Conservation (phyloP, 2,329 filamentous ascomycete species). For the Fusarium irregulare region DNA sequence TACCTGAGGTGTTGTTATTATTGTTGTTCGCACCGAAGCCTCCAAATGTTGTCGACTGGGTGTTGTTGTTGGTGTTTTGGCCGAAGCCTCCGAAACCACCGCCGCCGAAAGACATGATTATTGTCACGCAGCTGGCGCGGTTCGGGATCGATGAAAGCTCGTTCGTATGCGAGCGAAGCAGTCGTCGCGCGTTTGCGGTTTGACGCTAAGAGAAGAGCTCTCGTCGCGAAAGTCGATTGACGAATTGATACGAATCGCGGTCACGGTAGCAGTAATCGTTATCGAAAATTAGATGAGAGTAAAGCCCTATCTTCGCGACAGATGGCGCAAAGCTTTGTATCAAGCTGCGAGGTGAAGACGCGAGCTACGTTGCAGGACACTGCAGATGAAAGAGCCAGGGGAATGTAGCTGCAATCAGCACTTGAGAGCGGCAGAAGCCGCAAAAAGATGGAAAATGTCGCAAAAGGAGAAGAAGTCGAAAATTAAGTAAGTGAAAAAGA, state of each 20-base stretch:
- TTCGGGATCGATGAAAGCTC: conserved; percentile 32
- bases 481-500: conserved; percentile 30
- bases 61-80: conserved; percentile 61
- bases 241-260: conserved; percentile 22
- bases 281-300: conserved; percentile 8
- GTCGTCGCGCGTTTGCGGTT: conserved; percentile 39
- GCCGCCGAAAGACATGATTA: conserved; percentile 67
- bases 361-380: conserved; percentile 22
- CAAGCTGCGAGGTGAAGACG: conserved; percentile 20
- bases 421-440: conserved; percentile 23
- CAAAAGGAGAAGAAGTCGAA: conserved; percentile 22
- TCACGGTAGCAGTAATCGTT: conserved; percentile 1
- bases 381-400: conserved; percentile 17
- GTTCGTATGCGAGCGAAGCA: conserved; percentile 28
- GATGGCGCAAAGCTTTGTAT: conserved; percentile 25
- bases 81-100: conserved; percentile 65
- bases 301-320: neutral
- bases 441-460: conserved; percentile 12
- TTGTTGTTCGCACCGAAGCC: conserved; percentile 62
- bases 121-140: conserved; percentile 35
- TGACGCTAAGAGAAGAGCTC: conserved; percentile 28
- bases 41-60: conserved; percentile 63
- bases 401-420: conserved; percentile 28
- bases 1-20: conserved; percentile 63
- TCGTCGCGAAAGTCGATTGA: conserved; percentile 34